Base-by-base conservation (phyloP, 2,329 filamentous ascomycete genomes). In the Gliomastix tumulicola region DNA sequence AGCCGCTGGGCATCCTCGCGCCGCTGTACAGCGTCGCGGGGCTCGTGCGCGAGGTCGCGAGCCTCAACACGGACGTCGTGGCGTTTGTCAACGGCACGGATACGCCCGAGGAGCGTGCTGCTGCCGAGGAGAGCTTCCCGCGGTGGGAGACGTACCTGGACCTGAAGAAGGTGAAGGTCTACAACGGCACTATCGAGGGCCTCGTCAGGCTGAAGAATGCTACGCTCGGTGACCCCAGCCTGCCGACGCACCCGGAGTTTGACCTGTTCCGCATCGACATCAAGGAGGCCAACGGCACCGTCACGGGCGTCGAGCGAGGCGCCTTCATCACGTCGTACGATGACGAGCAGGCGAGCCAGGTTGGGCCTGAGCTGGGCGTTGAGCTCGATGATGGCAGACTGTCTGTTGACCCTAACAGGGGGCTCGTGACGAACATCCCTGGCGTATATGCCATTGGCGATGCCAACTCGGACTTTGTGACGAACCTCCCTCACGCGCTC, bases 401-500 rank as follows among this genome's bases (percentile, higher is more conserved):
- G 13, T 54, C 56, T 0, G 66, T 62, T 0, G 60, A 71, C 27
- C 23, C 28, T 1, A 41, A 54, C 3, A 58, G 55, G n/a, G 69
- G 67, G 0, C 59, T 73, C 40, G 46, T 58, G 12, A 78, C 76
- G 1, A 79, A 67, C 36, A 47, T 76, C 5, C 48, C 56, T 0
- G 74, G 74, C 2, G 66, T 79, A 1, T 80, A 70, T 45, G 76
- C 71, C 6, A 53, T 80, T 16, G 76, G 77, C 0, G 76, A 81
- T 43, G 69, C 68, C 11, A 81, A 80, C 53, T 68, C 66, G 21
- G 75, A 79, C 36, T 69, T 69, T n/a, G 59, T 63, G 8, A 79
- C 74, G 4, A 81, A 80, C 43, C 68, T 80, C 1, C 74, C 74
- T 0, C 76, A 79, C 42, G 76, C 77, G 0, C 65, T 81, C 47